Evolutionary conservation across 805 yeast genomes (phyloP), one percentile per base, ranked within the genome.

Genomic region (Ogataea pilisensis): DNA sequence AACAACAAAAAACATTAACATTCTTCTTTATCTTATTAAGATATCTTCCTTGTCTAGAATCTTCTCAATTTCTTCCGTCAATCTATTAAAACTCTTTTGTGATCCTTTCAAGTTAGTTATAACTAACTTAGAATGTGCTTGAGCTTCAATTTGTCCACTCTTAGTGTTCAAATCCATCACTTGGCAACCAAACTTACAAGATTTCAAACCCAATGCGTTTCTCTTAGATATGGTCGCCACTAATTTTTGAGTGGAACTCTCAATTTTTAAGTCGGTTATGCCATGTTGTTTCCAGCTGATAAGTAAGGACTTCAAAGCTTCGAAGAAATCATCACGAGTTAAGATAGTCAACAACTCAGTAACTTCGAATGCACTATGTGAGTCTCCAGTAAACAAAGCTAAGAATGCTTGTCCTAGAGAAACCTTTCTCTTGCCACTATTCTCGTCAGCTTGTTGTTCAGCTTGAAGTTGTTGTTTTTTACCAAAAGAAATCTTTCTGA

Each of bases 281-380:
- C 93, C 91, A 52, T 82, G 82, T 44, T 74, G 77, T 12, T 77
- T 72, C 93, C 93, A 84, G 14, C 82, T 78, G 34, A 61, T 67
- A 48, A 84, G 64, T 41, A 84, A 69, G 33, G 84, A 76, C 55
- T 67, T 72, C 50, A 84, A 63, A 3, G 88, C 87, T 33, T 77
- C 76, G 45, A 75, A 73, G 71, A 83, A 71, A 55, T 83, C 87
- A 21, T 66, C 72, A 43, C 66, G 65, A 9, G 73, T 66, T 18
- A 65, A 43, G 17, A 55, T 49, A 2, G 69, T 61, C 18, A 41
- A 43, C 37, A 76, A 57, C 21, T 71, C 65, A 14, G 36, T 41
- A 11, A 73, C 66, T 27, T 44, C 46, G 25, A 58, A 46, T 25
- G 57, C 50, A 20, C 45, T 11, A 14, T 41, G 35, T 17, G 50